A percentile compares a stretch with the other conserved stretches of the same genome.
These are phyloP conservation scores for Pseudisothecium myosuroides DNA, from an alignment of 225 moss, liverwort and hornwort genomes.

Conservation along the genomic window DNA sequence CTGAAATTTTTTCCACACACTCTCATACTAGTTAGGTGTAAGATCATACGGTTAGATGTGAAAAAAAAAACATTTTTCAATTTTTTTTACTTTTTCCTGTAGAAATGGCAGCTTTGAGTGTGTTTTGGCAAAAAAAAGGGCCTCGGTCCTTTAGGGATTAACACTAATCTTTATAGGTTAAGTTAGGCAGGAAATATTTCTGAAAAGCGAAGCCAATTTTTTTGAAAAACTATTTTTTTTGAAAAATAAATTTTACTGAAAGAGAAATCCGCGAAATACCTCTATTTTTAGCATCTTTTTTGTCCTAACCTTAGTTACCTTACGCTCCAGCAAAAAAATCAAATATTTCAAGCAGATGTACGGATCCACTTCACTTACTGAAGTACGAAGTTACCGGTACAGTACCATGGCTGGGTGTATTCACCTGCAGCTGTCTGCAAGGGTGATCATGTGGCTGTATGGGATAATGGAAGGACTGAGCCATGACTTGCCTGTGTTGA, in stretches of 20 bases:
- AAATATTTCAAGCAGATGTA: not conserved
- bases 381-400: not conserved
- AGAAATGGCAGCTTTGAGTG: no score
- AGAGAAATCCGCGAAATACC: no score
- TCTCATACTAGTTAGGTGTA: no score
- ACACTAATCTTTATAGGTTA: not conserved
- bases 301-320: accelerated
- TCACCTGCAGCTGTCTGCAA: not conserved
- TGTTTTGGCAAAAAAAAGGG: no score
- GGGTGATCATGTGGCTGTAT: not conserved
- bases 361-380: not conserved
- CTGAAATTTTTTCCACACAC: no score
- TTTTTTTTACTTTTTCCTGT: no score
- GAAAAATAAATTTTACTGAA: no score
- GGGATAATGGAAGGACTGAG: not conserved
- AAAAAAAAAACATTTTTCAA: no score
- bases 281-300: not conserved
- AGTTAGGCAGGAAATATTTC: no score
- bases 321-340: not conserved
- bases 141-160: no score
- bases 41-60: no score
- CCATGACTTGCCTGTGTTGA: not conserved
- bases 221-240: not conserved
- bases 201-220: not conserved
- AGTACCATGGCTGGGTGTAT: not conserved